A percentile compares a stretch with the other conserved stretches of the same genome.
phyloP scores from a whole-genome alignment of 768 basidiomycete species.

The Boletus insuetus region DNA sequence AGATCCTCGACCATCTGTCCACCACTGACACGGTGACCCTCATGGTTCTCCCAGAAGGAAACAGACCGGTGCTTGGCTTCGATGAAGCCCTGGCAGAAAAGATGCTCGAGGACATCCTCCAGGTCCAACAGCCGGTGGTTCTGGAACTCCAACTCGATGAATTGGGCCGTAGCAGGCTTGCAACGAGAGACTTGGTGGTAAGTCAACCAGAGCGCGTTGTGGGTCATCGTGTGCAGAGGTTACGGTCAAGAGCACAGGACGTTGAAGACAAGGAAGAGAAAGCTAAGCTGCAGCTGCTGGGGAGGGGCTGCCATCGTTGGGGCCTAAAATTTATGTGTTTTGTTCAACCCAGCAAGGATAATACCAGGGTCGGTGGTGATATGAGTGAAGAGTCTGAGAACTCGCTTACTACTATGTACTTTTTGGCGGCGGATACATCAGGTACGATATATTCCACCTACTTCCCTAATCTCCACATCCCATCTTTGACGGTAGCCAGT shows the following conservation, averaged over 20 bases:
- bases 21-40: conserved; percentile 37
- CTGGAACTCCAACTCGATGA: conserved; percentile 45
- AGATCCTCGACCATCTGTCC: conserved; percentile 37
- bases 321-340: conserved; percentile 12
- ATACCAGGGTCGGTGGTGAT: neutral
- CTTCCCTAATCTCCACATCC: conserved; percentile 59
- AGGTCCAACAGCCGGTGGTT: conserved; percentile 41
- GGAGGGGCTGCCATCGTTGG: neutral
- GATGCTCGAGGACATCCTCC: conserved; percentile 47
- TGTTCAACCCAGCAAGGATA: neutral
- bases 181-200: conserved; percentile 43
- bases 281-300: neutral
- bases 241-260: neutral
- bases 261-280: neutral
- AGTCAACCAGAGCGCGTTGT: conserved; percentile 46
- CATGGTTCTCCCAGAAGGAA: conserved; percentile 44
- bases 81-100: conserved; percentile 46
- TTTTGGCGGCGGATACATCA: too few relatives aligned
- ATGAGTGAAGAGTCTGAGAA: neutral
- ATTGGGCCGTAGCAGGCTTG: conserved; percentile 42
- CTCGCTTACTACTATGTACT: too few relatives aligned
- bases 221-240: conserved; percentile 19
- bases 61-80: conserved; percentile 42
- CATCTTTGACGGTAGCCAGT: conserved; percentile 65
- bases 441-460: neutral